Evolutionary conservation across 2,329 filamentous ascomycete species (phyloP).

Genomic region (Ramichloridium luteum): DNA sequence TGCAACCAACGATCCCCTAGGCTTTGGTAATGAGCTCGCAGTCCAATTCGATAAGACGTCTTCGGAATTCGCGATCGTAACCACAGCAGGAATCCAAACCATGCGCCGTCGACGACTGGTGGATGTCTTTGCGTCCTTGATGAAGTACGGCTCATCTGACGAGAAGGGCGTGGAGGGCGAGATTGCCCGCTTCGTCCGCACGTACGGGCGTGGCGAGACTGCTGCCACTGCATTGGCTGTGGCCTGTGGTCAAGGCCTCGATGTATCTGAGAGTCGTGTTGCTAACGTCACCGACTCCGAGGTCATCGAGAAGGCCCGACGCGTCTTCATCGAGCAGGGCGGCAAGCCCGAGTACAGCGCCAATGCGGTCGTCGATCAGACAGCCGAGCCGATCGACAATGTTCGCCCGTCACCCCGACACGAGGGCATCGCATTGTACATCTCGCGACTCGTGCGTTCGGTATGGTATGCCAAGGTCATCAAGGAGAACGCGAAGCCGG

Average conservation of each 20-base stretch:
- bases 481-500: conserved; percentile 39
- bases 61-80: conserved; percentile 80
- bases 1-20: conserved; percentile 53
- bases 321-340: conserved; percentile 83
- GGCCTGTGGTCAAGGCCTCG: conserved; percentile 83
- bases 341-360: conserved; percentile 78
- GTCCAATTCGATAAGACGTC: conserved; percentile 83
- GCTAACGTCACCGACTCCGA: conserved; percentile 67
- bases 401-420: conserved; percentile 82
- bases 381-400: conserved; percentile 60
- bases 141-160: conserved; percentile 51
- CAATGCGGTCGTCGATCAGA: conserved; percentile 50
- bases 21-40: conserved; percentile 89
- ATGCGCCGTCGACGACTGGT: conserved; percentile 74
- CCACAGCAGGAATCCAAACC: conserved; percentile 79
- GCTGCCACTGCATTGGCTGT: conserved; percentile 86
- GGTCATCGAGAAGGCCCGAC: conserved; percentile 71
- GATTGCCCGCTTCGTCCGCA: conserved; percentile 68
- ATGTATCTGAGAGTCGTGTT: conserved; percentile 60
- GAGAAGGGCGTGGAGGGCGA: conserved; percentile 73
- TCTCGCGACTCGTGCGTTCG: conserved; percentile 74
- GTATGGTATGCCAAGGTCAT: conserved; percentile 79
- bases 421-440: conserved; percentile 75
- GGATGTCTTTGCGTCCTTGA: conserved; percentile 77
- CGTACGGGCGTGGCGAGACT: conserved; percentile 80